These are phyloP conservation scores for Pichia sp. DNA, from an alignment of 1,139 yeast genomes.

Conservation along the genomic window DNA sequence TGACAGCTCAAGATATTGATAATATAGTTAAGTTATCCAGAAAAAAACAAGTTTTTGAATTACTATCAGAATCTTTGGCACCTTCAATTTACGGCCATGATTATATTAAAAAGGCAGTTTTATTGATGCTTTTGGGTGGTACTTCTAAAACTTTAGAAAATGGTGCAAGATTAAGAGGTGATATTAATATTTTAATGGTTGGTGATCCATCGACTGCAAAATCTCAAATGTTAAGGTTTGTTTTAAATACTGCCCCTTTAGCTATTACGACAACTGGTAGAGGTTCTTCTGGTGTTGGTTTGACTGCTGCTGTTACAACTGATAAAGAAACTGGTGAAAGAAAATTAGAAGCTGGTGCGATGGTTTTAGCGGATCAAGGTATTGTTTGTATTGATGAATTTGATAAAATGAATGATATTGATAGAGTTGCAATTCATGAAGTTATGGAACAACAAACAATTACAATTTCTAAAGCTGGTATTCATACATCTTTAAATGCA, in stretches of 20 bases:
- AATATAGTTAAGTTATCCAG: slow-evolving; percentile 77
- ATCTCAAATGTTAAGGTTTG: slow-evolving; percentile 90
- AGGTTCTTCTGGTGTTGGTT: slow-evolving; percentile 99
- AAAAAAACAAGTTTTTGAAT: slow-evolving; percentile 64
- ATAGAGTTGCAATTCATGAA: slow-evolving; percentile 97
- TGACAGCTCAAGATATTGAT: slow-evolving; percentile 79
- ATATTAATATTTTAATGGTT: slow-evolving; percentile 89
- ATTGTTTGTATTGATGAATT: slow-evolving; percentile 97
- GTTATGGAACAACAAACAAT: slow-evolving; percentile 99
- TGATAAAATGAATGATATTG: slow-evolving; percentile 95
- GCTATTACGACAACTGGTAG: slow-evolving; percentile 99
- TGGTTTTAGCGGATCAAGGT: slow-evolving; percentile 98
- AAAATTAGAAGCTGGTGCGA: slow-evolving; percentile 97
- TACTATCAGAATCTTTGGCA: slow-evolving; percentile 80
- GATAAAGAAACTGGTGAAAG: slow-evolving; percentile 98
- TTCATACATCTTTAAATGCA: slow-evolving; percentile 93
- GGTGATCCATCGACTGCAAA: slow-evolving; percentile 99
- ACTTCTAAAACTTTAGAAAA: slow-evolving; percentile 89
- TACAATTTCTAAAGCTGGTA: slow-evolving; percentile 97
- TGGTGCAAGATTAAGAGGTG: slow-evolving; percentile 98
- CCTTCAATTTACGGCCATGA: slow-evolving; percentile 96
- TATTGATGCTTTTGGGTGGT: slow-evolving; percentile 90
- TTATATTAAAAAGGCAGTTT: slow-evolving; percentile 82
- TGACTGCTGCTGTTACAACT: slow-evolving; percentile 96
- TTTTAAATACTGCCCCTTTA: slow-evolving; percentile 85